Evolutionary conservation across 495 filamentous ascomycete genomes (phyloP).

Genomic region (Barbatosphaeria neglecta): DNA sequence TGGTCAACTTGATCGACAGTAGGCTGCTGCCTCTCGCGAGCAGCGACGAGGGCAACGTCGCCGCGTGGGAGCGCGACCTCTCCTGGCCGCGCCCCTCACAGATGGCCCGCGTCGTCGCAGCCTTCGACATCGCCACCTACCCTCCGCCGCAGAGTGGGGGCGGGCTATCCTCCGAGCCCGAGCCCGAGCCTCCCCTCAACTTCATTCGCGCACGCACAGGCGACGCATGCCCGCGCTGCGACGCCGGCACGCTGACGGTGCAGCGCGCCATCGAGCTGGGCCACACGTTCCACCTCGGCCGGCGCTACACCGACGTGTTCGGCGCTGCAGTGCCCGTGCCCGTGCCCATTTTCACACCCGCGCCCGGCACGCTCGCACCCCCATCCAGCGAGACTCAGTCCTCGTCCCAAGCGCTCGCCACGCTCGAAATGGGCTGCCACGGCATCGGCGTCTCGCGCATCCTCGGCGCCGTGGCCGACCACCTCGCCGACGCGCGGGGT

Average conservation of each 20-base stretch:
- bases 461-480: slow-evolving; percentile 72
- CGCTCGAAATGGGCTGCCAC: slow-evolving; percentile 86
- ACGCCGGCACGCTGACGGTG: slow-evolving; percentile 47
- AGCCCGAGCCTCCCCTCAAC: slow-evolving; percentile 32
- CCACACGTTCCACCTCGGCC: slow-evolving; percentile 91
- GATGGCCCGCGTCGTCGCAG: background rate
- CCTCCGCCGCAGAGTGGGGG: background rate
- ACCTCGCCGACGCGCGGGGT: slow-evolving; percentile 58
- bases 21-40: slow-evolving; percentile 19
- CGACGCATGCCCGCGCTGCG: slow-evolving; percentile 63
- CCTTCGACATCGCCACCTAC: slow-evolving; percentile 12
- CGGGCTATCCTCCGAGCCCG: background rate
- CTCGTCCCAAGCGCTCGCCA: slow-evolving; percentile 1
- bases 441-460: slow-evolving; percentile 90
- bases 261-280: slow-evolving; percentile 77
- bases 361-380: too few species aligned
- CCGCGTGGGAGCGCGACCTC: background rate
- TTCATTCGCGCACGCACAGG: slow-evolving; percentile 53
- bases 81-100: background rate
- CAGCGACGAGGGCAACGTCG: background rate
- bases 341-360: slow-evolving; percentile 4
- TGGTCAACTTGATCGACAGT: slow-evolving; percentile 45
- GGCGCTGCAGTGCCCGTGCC: slow-evolving; percentile 44
- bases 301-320: slow-evolving; percentile 70
- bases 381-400: too few species aligned